Evolutionary conservation across 108 stramenopile species (phyloP).

Genomic region (Asterionellopsis glacialis): DNA sequence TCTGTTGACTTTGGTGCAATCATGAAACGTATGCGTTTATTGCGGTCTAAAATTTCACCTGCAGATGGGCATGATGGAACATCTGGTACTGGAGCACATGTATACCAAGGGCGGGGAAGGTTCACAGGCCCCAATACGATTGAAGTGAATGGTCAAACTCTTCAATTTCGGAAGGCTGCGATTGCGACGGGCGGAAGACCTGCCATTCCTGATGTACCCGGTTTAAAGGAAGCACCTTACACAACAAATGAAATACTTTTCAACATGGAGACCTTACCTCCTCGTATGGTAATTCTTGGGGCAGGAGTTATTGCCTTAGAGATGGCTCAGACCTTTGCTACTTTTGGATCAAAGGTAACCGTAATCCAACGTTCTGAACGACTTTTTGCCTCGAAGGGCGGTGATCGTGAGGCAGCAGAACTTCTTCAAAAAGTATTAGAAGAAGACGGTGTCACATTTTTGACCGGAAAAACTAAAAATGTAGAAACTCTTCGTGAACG

Average conservation of each 20-base stretch:
- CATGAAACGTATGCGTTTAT: conserved; percentile 65
- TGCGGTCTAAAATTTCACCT: conserved; percentile 68
- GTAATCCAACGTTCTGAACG: conserved; percentile 57
- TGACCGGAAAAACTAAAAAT: conserved; percentile 29
- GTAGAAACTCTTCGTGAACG: conserved; percentile 49
- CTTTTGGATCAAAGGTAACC: conserved; percentile 88
- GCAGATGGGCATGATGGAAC: conserved; percentile 83
- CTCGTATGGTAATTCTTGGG: conserved; percentile 86
- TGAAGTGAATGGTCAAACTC: conserved; percentile 57
- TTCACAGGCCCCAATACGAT: conserved; percentile 63
- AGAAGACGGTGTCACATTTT: conserved; percentile 72
- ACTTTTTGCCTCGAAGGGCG: conserved; percentile 62
- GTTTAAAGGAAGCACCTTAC: conserved; percentile 77
- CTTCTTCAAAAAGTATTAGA: conserved; percentile 56
- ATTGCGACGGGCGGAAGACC: conserved; percentile 92
- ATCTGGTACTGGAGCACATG: conserved; percentile 50
- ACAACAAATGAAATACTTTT: conserved; percentile 90
- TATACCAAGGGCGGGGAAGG: conserved; percentile 65
- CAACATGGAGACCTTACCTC: conserved; percentile 84
- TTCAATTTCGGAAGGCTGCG: conserved; percentile 80
- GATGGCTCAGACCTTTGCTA: conserved; percentile 95
- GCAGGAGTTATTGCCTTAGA: conserved; percentile 95
- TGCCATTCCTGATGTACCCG: conserved; percentile 56
- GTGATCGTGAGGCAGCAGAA: conserved; percentile 76
- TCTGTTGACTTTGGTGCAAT: conserved; percentile 79